These are phyloP conservation scores for Malus hybrid DNA, from an alignment of 331 rosid genomes.

Conservation along the genomic window DNA sequence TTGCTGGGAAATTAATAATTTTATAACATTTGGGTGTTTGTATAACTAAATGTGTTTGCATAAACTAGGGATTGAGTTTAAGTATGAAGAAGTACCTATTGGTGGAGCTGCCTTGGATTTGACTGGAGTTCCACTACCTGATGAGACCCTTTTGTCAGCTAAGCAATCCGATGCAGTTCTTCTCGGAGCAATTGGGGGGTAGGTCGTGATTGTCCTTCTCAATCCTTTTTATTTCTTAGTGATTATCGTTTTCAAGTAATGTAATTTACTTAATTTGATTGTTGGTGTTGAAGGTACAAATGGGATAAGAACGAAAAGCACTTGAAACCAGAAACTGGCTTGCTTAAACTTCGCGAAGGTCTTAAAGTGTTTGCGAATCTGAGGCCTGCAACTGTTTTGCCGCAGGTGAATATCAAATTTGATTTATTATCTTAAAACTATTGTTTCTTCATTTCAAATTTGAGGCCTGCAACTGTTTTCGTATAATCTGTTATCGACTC, in stretches of 20 bases:
- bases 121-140: conserved; percentile 80
- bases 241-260: neutral
- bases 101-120: conserved; percentile 94
- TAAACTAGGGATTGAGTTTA: conserved; percentile 57
- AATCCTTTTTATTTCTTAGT: neutral
- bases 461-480: neutral
- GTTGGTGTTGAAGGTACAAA: conserved; percentile 41
- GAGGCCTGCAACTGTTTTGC: conserved; percentile 85
- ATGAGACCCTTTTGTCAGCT: conserved; percentile 63
- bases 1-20: neutral
- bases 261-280: neutral
- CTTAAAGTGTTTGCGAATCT: conserved; percentile 86
- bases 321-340: conserved; percentile 90
- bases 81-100: conserved; percentile 58
- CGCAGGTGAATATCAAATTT: conserved; percentile 41
- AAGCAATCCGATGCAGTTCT: conserved; percentile 79
- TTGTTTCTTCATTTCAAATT: too few relatives aligned
- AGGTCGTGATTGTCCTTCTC: neutral
- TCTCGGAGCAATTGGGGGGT: conserved; percentile 98
- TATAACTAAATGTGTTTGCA: neutral
- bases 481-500: neutral
- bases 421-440: too few relatives aligned
- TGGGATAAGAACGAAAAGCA: conserved; percentile 79
- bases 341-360: conserved; percentile 70
- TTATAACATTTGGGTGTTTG: neutral